A percentile compares a stretch with the other conserved stretches of the same genome.
phyloP scores from a whole-genome alignment of 352 stramenopile species.

The Phytophthora tentaculata region DNA sequence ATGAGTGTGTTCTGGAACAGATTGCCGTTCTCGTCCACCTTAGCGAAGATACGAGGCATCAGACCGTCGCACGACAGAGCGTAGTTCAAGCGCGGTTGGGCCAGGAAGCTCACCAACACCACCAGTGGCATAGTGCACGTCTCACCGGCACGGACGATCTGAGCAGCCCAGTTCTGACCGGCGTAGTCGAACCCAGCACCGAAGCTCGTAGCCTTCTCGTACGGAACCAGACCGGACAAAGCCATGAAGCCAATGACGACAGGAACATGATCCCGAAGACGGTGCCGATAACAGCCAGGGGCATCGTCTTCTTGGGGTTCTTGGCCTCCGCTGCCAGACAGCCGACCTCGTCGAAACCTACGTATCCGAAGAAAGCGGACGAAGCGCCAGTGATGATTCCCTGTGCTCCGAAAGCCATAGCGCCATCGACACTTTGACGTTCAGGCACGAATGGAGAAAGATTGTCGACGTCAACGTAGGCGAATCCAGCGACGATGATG shows the following conservation, averaged over 20 bases:
- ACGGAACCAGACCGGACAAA: conserved; percentile 80
- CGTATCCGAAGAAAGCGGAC: conserved; percentile 93
- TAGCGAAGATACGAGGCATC: conserved; percentile 91
- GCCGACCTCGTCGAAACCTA: conserved; percentile 95
- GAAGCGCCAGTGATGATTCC: conserved; percentile 84
- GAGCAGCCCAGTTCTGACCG: conserved; percentile 46
- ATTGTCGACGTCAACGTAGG: conserved; percentile 81
- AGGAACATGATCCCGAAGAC: conserved; percentile 82
- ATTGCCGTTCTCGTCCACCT: conserved; percentile 82
- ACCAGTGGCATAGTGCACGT: conserved; percentile 93
- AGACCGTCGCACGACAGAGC: conserved; percentile 93
- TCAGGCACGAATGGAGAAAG: conserved; percentile 83
- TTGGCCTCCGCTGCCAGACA: conserved; percentile 88
- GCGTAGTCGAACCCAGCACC: conserved; percentile 51
- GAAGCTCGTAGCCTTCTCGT: conserved; percentile 45
- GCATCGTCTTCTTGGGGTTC: conserved; percentile 83
- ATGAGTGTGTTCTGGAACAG: conserved; percentile 83
- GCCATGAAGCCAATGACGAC: conserved; percentile 81
- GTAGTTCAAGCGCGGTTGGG: conserved; percentile 93
- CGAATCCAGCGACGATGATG: conserved; percentile 91
- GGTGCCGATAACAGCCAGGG: conserved; percentile 81
- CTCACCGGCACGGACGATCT: conserved; percentile 63
- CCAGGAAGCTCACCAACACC: conserved; percentile 93
- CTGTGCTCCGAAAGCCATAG: conserved; percentile 43
- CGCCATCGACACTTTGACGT: conserved; percentile 32